phyloP scores from a whole-genome alignment of 345 rosid species.

The Corymbia maculata region DNA sequence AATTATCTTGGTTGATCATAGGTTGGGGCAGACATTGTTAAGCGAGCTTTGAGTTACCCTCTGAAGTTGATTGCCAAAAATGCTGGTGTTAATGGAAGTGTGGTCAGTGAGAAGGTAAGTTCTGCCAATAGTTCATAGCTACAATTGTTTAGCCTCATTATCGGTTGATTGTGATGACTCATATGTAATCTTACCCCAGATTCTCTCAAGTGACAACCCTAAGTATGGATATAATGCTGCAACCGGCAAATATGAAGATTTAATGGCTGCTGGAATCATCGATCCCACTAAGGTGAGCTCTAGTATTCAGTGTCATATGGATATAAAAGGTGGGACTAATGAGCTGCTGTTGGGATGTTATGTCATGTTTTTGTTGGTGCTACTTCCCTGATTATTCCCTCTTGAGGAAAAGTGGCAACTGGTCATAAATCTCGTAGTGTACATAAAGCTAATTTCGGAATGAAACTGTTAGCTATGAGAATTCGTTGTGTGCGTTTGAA shows the following conservation, averaged over 20 bases:
- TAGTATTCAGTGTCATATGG: neutral
- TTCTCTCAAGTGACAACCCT: slow-evolving; percentile 61
- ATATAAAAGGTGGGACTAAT: neutral
- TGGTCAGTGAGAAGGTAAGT: slow-evolving; percentile 83
- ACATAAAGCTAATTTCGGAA: neutral
- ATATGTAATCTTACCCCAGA: slow-evolving; percentile 19
- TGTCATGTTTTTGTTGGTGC: neutral
- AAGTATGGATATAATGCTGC: slow-evolving; percentile 88
- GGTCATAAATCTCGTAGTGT: neutral
- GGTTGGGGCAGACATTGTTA: slow-evolving; percentile 96
- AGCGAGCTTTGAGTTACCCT: slow-evolving; percentile 86
- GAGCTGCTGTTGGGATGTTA: neutral
- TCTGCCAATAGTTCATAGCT: neutral
- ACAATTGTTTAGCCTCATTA: neutral
- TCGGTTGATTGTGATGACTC: neutral
- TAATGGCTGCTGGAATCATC: slow-evolving; percentile 95
- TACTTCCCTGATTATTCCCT: neutral
- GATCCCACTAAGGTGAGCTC: slow-evolving; percentile 81
- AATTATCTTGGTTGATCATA: slow-evolving; percentile 4
- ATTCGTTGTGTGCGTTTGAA: neutral
- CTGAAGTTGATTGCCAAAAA: slow-evolving; percentile 89
- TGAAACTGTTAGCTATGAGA: neutral
- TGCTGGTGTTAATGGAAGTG: slow-evolving; percentile 94
- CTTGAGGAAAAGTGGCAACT: neutral
- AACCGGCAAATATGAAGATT: slow-evolving; percentile 86